Evolutionary conservation across 192 early-diverging fungal genomes (phyloP), one percentile per base, ranked within the genome.

Genomic region (Gryganskiella cystojenkinii): DNA sequence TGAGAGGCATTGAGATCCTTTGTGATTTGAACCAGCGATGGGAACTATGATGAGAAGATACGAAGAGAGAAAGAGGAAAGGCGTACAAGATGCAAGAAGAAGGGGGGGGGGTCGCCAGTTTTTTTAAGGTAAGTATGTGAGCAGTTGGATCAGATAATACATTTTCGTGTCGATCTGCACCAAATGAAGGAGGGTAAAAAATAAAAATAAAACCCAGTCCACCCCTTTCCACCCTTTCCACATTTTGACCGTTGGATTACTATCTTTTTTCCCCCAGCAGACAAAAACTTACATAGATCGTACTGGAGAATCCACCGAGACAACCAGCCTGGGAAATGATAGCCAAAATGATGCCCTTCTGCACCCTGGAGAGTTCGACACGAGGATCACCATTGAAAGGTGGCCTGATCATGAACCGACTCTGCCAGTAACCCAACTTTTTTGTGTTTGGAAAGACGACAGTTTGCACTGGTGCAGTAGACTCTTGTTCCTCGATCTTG

Each of bases 11-110:
- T 37, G 10, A 84, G 71, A 25, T 84, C 83, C 19, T 58, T 40
- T 10, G 71, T 80, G 56, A 84, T 82, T 49, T 78, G 59, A 11
- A 78, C 74, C 3, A 78, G 45, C 2, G 74, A 78, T 52, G 74
- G 74, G 56, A 78, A 78, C 74, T 78, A 54, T 37, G 34, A 14
- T 9, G 28, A 7, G 14, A 3, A 27, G 30, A 27, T 17, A n/a
- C n/a, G n/a, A n/a, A n/a, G n/a, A n/a, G 43, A 33, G 42, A 33
- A 40, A n/a, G 44, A 4, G 42, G 8, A n/a, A 45, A 25, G 53
- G 34, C 37, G 44, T 13, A 43, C 15, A 24, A 50, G 31, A 50
- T 10, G 25, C 25, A 13, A 30, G 27, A 34, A 62, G 19, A 17
- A 25, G 20, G 31, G 30, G 15, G 27, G 28, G 44, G 4, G 27